Conservation (phyloP, 352 stramenopile species). For the Hyaloperonospora brassicae region DNA sequence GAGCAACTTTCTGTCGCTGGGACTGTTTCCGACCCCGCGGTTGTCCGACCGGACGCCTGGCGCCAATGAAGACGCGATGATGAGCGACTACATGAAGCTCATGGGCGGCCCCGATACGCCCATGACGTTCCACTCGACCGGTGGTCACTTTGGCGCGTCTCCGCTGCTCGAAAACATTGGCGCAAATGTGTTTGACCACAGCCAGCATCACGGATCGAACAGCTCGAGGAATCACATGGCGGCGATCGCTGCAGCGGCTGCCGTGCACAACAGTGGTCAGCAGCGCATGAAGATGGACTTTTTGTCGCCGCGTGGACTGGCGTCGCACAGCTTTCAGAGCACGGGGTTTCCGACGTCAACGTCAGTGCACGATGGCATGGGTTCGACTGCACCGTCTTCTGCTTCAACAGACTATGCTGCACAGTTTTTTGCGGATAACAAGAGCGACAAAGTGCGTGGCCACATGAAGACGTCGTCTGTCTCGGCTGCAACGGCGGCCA, state of each 20-base stretch:
- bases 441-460: constrained; percentile 37
- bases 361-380: constrained; percentile 14
- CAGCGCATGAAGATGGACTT: constrained; percentile 63
- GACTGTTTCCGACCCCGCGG: constrained; percentile 46
- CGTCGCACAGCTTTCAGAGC: constrained; percentile 32
- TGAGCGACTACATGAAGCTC: constrained; percentile 71
- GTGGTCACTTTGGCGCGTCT: constrained; percentile 32
- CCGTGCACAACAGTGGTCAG: constrained; percentile 13
- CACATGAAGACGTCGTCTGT: constrained; percentile 30
- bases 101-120: constrained; percentile 37
- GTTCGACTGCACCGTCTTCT: constrained; percentile 3
- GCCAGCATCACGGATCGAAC: constrained; percentile 19
- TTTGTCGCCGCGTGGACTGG: constrained; percentile 21
- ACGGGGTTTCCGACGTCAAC: constrained; percentile 26
- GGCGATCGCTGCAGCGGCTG: constrained; percentile 22
- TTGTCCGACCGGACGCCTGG: constrained; percentile 18
- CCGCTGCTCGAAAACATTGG: constrained; percentile 56
- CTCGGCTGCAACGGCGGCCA: constrained; percentile 25
- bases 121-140: constrained; percentile 41
- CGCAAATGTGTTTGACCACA: constrained; percentile 53
- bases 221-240: constrained; percentile 18
- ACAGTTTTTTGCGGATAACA: constrained; percentile 59
- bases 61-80: constrained; percentile 47
- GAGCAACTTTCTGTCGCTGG: constrained; percentile 46
- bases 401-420: constrained; percentile 48